phyloP scores from a whole-genome alignment of 441 rosid species.

The Bocquillonia castaneifolia region DNA sequence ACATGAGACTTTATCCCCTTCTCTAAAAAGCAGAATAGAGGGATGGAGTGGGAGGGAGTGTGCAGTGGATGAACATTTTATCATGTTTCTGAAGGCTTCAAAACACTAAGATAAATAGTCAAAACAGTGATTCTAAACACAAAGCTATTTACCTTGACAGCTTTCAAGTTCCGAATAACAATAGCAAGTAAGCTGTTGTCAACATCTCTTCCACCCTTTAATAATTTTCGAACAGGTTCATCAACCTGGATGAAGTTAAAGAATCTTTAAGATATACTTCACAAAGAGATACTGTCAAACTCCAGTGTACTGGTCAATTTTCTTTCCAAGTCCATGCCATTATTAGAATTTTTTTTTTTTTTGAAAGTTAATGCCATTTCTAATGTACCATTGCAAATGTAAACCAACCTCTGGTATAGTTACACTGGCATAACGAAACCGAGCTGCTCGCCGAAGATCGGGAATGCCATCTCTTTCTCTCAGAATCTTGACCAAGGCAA shows the following conservation, averaged over 20 bases:
- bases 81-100: conserved; percentile 12
- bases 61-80: not conserved
- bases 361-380: conserved; percentile 11
- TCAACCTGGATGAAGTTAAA: conserved; percentile 48
- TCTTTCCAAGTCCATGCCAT: conserved; percentile 8
- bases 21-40: not conserved
- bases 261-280: conserved; percentile 24
- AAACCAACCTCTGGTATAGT: conserved; percentile 72
- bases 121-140: conserved; percentile 17
- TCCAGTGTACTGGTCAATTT: conserved; percentile 13
- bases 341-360: conserved; percentile 8
- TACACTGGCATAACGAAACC: conserved; percentile 78
- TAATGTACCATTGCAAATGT: conserved; percentile 12
- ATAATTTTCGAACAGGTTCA: conserved; percentile 49
- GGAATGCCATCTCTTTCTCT: conserved; percentile 92
- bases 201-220: conserved; percentile 64
- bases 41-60: not conserved
- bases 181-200: conserved; percentile 64
- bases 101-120: conserved; percentile 12
- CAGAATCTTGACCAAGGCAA: conserved; percentile 45
- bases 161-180: conserved; percentile 75
- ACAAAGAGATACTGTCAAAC: conserved; percentile 1
- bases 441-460: conserved; percentile 83
- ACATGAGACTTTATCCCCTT: not conserved
- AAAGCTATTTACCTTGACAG: conserved; percentile 53